Base-by-base conservation (phyloP, 306 rosid genomes). In the Citrullus mucosospermus region DNA sequence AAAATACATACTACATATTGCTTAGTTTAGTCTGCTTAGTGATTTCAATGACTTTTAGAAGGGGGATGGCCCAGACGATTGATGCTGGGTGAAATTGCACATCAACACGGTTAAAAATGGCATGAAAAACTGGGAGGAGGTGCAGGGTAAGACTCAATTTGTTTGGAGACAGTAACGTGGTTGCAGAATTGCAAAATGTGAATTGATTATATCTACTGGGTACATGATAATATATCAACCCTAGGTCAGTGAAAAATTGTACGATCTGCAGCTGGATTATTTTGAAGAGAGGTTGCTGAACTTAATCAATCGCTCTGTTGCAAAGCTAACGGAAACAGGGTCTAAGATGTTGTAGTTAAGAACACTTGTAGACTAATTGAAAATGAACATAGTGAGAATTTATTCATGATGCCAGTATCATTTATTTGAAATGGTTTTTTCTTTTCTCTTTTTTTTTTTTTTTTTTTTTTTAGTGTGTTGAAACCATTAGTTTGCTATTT, bases 401-500 rank as follows among this genome's bases (percentile, higher is more conserved):
- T 71, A 48, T 15, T 71, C 39, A 10, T 48, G 6, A 48, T 72
- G 60, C n/a, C 76, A 13, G 3, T 12, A 44, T 71, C 38, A 46
- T 71, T 41, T 43, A 68, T 69, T 22, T 69, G 11, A n/a, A 55
- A 69, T 12, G 17, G n/a, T 70, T 48, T 51, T 51, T n/a, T n/a
- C n/a, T n/a, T n/a, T n/a, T n/a, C n/a, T 25, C 1, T 25, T 25
- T 25, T 25, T 25, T 25, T 8, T 8, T 17, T 17, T 11, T 14
- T 51, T 48, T 48, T 28, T 9, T 28, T 38, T 30, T 20, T 9
- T 15, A n/a, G 77, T 48, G 4, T 48, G 17, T 48, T 48, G 54
- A 48, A 73, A 51, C 77, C 77, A 73, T 16, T 22, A 25, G 20
- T 50, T 73, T 44, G 75, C 75, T 66, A 71, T 43, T 71, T 69